These are phyloP conservation scores for Phytophthora citricola DNA, from an alignment of 352 stramenopile species.

Conservation along the genomic window DNA sequence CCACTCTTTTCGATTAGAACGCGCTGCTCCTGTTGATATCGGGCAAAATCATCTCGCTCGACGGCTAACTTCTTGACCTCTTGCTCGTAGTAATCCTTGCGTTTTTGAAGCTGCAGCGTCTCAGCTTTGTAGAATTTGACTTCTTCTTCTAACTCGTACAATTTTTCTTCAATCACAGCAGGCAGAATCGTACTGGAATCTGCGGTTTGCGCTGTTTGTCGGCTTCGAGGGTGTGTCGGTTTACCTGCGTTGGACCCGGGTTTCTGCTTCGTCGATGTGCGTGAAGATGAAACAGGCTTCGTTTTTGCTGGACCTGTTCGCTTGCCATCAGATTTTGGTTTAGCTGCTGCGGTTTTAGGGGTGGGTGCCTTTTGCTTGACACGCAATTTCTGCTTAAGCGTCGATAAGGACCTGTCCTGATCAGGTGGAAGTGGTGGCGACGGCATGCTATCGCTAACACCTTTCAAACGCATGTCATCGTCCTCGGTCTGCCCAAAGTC, in stretches of 20 bases:
- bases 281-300: slow-evolving; percentile 12
- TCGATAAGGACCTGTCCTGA: slow-evolving; percentile 33
- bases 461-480: slow-evolving; percentile 6
- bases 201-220: slow-evolving; percentile 5
- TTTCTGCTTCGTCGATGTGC: slow-evolving; percentile 13
- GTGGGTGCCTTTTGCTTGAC: slow-evolving; percentile 26
- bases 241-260: slow-evolving; percentile 9
- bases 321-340: not conserved
- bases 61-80: slow-evolving; percentile 60
- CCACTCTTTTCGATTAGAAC: slow-evolving; percentile 72
- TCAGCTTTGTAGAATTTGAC: slow-evolving; percentile 89
- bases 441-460: not conserved
- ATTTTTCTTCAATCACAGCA: slow-evolving; percentile 81
- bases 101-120: slow-evolving; percentile 79
- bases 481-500: slow-evolving; percentile 17
- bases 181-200: slow-evolving; percentile 47
- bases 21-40: slow-evolving; percentile 61
- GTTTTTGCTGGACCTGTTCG: slow-evolving; percentile 1
- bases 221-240: slow-evolving; percentile 9
- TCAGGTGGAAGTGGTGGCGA: slow-evolving; percentile 1
- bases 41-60: slow-evolving; percentile 57
- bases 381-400: slow-evolving; percentile 35
- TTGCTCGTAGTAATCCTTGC: slow-evolving; percentile 73
- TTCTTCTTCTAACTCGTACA: slow-evolving; percentile 82
- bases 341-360: not conserved